These are phyloP conservation scores for Ceratopteris richardii DNA, from an alignment of 75 land plant genomes.

Conservation along the genomic window DNA sequence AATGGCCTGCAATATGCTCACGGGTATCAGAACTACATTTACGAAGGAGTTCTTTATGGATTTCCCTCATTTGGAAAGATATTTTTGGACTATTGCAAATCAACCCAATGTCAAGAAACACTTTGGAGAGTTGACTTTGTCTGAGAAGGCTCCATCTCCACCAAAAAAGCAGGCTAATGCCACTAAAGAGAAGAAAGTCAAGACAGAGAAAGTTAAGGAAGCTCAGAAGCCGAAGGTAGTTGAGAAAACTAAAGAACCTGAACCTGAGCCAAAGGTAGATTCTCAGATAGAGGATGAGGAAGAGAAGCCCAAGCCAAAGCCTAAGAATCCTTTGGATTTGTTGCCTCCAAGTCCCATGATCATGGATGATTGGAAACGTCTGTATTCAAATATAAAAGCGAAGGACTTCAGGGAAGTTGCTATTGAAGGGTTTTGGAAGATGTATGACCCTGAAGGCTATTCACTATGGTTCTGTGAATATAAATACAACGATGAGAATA, in stretches of 20 bases:
- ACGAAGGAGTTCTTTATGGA: conserved; percentile 60
- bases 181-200: conserved; percentile 19
- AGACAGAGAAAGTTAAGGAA: conserved; percentile 49
- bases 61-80: conserved; percentile 90
- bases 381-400: too few species aligned
- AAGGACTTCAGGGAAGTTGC: too few species aligned
- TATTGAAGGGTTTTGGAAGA: too few species aligned
- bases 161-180: conserved; percentile 42
- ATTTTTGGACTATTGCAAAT: conserved; percentile 82
- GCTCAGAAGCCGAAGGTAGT: too few species aligned
- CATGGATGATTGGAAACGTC: too few species aligned
- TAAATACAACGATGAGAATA: too few species aligned
- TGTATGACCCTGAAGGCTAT: too few species aligned
- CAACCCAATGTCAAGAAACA: conserved; percentile 77
- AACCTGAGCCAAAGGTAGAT: too few species aligned
- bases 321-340: too few species aligned
- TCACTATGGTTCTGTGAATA: conserved; percentile 99
- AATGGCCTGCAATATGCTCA: conserved; percentile 48
- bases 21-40: conserved; percentile 32
- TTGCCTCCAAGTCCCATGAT: conserved; percentile 87
- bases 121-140: conserved; percentile 69
- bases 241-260: conserved; percentile 42
- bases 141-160: conserved; percentile 40
- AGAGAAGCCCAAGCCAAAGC: too few species aligned
- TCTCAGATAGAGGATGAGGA: too few species aligned